Evolutionary conservation across 75 land plant species (phyloP), one percentile per base, ranked within the genome.

Genomic region (Pinus taeda): DNA sequence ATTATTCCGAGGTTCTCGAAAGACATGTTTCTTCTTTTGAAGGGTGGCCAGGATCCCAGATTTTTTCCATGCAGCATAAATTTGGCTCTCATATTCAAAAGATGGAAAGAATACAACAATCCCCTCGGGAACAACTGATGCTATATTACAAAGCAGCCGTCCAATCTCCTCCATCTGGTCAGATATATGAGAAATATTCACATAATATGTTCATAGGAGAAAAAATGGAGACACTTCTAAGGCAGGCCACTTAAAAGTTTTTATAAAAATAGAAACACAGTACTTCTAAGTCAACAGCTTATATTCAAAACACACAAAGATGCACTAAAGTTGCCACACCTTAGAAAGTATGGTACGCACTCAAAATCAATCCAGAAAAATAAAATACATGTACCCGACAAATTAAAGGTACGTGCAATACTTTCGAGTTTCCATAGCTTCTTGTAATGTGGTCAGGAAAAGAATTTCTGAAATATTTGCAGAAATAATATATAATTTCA

Each of bases 111-210:
- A 97, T 22, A 97, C 87, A 57, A 97, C 91, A 55, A 97, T 84
- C 75, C 99, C 99, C 79, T 97, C 96, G 55, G 99, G 99, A 75
- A 97, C 91, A 29, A 97, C 85, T 57, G 90, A 78, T 9, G 78
- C 84, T 57, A 97, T 45, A 84, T 97, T 97, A 82, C 86, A 86
- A 45, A 97, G 78, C 73, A 97, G 73, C 37, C 97, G 89, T 42
- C 99, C 99, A 56, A 97, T 83, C 75, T 97, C 99, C 63, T 95
- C 89, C n/a, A 97, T 90, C 98, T 96, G 89, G n/a, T 73, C 63
- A 42, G 56, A 57, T 22, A 37, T 60, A 30, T 60, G 39, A 61
- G n/a, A 59, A 76, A n/a, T 57, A 12, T 14, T 39, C 9, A 37
- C 39, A 33, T 60, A 17, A 61, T 74, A 56, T 55, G 5, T 15